Evolutionary conservation across 768 basidiomycete species (phyloP).

Genomic region (Suillus discolor): DNA sequence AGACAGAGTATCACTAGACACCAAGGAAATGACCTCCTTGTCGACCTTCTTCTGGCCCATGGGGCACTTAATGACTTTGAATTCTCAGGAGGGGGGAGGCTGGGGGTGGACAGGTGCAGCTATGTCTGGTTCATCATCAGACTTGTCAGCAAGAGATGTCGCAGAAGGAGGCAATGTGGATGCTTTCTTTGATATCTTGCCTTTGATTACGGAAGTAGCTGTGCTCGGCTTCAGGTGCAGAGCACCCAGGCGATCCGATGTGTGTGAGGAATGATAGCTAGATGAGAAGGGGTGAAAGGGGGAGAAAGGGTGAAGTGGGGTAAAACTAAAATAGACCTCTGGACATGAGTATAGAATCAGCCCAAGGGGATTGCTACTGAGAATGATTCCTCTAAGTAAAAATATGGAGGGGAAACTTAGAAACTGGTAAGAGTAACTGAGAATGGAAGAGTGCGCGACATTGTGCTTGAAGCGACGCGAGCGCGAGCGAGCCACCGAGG

Average conservation of each 20-base stretch:
- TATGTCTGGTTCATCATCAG: not conserved
- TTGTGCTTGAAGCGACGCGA: too few relatives aligned
- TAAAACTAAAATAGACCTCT: too few relatives aligned
- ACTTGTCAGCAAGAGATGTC: not conserved
- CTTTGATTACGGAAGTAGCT: not conserved
- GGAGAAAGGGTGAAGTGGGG: too few relatives aligned
- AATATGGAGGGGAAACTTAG: too few relatives aligned
- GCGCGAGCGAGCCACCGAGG: too few relatives aligned
- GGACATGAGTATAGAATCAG: too few relatives aligned
- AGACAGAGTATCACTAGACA: not conserved
- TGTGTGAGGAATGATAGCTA: too few relatives aligned
- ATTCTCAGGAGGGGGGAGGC: not conserved
- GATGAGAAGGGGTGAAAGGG: too few relatives aligned
- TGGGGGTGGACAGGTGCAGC: not conserved
- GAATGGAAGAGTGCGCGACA: too few relatives aligned
- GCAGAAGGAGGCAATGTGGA: not conserved
- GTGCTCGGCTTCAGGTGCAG: not conserved
- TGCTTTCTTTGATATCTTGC: not conserved
- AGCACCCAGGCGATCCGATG: not conserved
- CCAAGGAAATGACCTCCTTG: not conserved
- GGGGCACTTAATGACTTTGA: not conserved
- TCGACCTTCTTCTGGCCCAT: not conserved
- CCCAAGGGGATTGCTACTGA: too few relatives aligned
- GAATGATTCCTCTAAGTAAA: too few relatives aligned
- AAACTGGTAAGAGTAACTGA: too few relatives aligned